phyloP scores from a whole-genome alignment of 2,329 filamentous ascomycete species.

The Pleurostoma richardsiae region DNA sequence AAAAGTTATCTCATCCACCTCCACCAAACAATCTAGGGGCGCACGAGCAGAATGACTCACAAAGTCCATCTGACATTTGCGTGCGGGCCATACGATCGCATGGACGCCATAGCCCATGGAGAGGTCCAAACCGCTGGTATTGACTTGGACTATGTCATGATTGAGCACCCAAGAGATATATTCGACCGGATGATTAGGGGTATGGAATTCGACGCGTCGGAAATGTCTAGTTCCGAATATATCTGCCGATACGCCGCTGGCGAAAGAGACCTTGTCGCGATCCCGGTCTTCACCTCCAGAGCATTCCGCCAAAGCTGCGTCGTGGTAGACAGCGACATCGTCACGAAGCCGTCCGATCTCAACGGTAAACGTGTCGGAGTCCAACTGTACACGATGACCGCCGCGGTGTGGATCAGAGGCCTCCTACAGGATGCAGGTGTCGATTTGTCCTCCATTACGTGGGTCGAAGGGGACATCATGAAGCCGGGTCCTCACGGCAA shows the following conservation, averaged over 20 bases:
- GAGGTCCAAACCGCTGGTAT: constrained; percentile 20
- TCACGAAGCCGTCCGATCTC: constrained; percentile 22
- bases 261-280: constrained; percentile 18
- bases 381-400: constrained; percentile 30
- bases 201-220: constrained; percentile 21
- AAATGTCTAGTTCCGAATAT: constrained; percentile 22
- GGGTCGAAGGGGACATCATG: constrained; percentile 26
- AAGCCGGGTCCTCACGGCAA: constrained; percentile 19
- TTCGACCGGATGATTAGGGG: constrained; percentile 23
- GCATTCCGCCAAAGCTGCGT: constrained; percentile 26
- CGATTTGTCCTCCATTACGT: constrained; percentile 20
- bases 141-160: constrained; percentile 21
- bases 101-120: constrained; percentile 15
- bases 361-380: constrained; percentile 27
- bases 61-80: background rate
- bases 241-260: constrained; percentile 17
- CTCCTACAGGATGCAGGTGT: constrained; percentile 24
- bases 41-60: no score
- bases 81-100: constrained; percentile 12
- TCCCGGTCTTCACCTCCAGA: constrained; percentile 24
- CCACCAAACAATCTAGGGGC: no score
- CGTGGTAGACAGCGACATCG: constrained; percentile 18
- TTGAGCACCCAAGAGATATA: constrained; percentile 22
- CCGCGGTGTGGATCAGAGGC: constrained; percentile 27
- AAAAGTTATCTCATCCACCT: no score